Conservation (phyloP, 306 rosid species). For the Corylus americana region DNA sequence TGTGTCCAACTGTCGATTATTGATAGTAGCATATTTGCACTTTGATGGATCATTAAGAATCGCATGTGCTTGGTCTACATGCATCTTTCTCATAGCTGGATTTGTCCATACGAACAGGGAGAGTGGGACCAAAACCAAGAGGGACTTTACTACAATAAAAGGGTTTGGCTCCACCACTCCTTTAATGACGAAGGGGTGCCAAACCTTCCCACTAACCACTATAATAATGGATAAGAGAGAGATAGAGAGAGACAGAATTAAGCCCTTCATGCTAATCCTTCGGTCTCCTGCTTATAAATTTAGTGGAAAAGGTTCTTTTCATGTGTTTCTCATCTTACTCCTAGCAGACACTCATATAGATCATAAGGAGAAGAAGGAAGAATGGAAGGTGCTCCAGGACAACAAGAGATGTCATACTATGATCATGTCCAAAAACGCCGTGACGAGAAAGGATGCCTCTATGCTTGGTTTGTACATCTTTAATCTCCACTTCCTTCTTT, state of each 20-base stretch:
- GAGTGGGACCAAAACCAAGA: neutral
- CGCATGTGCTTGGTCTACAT: constrained; percentile 15
- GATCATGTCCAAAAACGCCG: constrained; percentile 42
- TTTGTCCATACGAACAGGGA: neutral
- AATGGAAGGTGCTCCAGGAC: constrained; percentile 44
- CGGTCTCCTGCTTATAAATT: constrained; percentile 21
- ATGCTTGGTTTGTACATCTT: constrained; percentile 45
- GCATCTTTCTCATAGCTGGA: neutral
- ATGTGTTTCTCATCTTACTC: neutral
- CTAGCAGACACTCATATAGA: neutral
- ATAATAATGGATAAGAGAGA: constrained; percentile 27
- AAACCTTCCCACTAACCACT: constrained; percentile 38
- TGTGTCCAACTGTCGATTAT: neutral
- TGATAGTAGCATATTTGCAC: constrained; percentile 16
- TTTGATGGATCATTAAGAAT: neutral
- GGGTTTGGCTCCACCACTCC: constrained; percentile 14
- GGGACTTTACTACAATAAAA: constrained; percentile 4
- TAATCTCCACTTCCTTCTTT: constrained; percentile 6
- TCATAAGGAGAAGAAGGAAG: constrained; percentile 5
- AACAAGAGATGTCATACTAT: constrained; percentile 45
- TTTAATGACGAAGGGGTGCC: constrained; percentile 11
- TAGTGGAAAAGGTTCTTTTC: neutral
- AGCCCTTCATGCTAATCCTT: constrained; percentile 1
- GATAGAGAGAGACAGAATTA: neutral
- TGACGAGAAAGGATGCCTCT: constrained; percentile 53